Conservation (phyloP, 495 filamentous ascomycete genomes). For the Neurospora sp. region DNA sequence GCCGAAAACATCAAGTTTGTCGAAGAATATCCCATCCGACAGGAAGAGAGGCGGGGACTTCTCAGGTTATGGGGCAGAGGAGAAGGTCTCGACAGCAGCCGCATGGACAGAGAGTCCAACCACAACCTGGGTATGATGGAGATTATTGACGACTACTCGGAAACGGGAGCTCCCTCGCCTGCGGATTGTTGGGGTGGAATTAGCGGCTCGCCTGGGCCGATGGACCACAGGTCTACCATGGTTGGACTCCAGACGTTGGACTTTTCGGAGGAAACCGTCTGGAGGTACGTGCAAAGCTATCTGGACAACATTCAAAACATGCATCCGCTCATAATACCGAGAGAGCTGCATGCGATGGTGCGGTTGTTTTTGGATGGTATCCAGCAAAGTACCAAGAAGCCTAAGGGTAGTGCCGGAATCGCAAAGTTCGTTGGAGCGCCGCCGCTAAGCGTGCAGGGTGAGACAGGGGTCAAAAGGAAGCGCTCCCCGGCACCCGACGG, state of each 20-base stretch:
- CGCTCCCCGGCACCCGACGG: slow-evolving; percentile 33
- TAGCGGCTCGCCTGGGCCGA: slow-evolving; percentile 30
- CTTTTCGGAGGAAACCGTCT: slow-evolving; percentile 51
- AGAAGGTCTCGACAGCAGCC: slow-evolving; percentile 48
- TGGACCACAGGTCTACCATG: slow-evolving; percentile 41
- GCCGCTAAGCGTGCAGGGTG: slow-evolving; percentile 12
- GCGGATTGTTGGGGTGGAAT: slow-evolving; percentile 40
- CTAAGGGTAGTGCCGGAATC: slow-evolving; percentile 8
- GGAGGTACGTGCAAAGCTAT: slow-evolving; percentile 59
- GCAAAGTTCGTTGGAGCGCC: slow-evolving; percentile 21
- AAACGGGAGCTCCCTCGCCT: slow-evolving; percentile 38
- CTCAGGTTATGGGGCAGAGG: slow-evolving; percentile 71
- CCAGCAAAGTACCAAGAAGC: slow-evolving; percentile 19
- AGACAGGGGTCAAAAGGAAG: slow-evolving; percentile 49
- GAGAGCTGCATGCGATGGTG: slow-evolving; percentile 39
- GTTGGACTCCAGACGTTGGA: slow-evolving; percentile 45
- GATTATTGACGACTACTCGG: slow-evolving; percentile 32
- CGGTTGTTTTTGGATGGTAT: slow-evolving; percentile 36
- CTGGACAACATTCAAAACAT: slow-evolving; percentile 73
- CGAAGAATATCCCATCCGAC: slow-evolving; percentile 50
- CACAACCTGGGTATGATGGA: slow-evolving; percentile 22
- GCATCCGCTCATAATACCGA: slow-evolving; percentile 68
- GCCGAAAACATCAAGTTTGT: slow-evolving; percentile 51
- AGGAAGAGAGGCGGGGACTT: slow-evolving; percentile 66
- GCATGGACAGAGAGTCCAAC: slow-evolving; percentile 17